Conservation (phyloP, 2,329 filamentous ascomycete genomes). For the Bipolaris zeicola region DNA sequence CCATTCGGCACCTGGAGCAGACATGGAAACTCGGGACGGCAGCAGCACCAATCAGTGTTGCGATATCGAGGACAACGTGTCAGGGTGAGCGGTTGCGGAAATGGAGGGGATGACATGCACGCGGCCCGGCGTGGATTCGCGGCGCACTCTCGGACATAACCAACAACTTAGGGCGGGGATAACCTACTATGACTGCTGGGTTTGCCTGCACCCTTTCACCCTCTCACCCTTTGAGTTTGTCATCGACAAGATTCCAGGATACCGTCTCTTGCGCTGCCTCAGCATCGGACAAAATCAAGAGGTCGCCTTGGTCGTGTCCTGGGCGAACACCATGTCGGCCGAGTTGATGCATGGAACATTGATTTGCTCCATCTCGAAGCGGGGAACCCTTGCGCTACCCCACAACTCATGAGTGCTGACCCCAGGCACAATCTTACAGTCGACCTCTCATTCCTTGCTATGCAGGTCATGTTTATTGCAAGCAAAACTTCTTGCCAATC, state of each 20-base stretch:
- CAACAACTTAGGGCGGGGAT: conserved; percentile 7
- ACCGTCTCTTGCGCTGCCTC: background rate
- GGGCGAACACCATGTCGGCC: background rate
- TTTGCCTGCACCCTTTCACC: background rate
- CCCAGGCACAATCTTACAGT: conserved; percentile 7
- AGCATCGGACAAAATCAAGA: background rate
- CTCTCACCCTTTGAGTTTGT: background rate
- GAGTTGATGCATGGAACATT: background rate
- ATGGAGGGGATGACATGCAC: conserved; percentile 12
- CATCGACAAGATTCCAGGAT: background rate
- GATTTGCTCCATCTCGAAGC: conserved; percentile 4
- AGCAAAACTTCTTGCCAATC: background rate
- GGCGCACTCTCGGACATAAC: background rate
- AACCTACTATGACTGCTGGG: background rate
- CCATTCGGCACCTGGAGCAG: conserved; percentile 29
- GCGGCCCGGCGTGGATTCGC: background rate
- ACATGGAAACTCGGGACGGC: conserved; percentile 26
- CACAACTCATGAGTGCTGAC: conserved; percentile 7
- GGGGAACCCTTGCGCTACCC: conserved; percentile 23
- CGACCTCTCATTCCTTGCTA: background rate
- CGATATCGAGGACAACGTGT: conserved; percentile 8
- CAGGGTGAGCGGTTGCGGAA: conserved; percentile 34
- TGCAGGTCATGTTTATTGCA: background rate
- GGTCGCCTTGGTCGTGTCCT: background rate
- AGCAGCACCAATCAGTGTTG: background rate